A percentile compares a stretch with the other conserved stretches of the same genome.
These are phyloP conservation scores for Alnus rubra DNA, from an alignment of 306 rosid species.

Conservation along the genomic window DNA sequence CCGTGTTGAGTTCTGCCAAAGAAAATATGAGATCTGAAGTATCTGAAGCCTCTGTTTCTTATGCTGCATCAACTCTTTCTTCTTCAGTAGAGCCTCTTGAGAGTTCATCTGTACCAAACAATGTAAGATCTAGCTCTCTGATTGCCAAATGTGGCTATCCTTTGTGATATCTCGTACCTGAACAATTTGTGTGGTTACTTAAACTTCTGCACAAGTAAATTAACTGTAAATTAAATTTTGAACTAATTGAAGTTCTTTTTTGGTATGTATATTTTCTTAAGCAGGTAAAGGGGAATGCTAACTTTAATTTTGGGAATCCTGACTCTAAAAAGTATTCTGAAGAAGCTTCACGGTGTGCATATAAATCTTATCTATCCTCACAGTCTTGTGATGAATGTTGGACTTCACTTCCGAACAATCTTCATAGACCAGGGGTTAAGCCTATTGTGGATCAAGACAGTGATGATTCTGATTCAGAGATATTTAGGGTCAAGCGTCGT, in stretches of 20 bases:
- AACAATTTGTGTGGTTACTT: constrained; percentile 13
- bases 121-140: constrained; percentile 50
- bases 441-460: constrained; percentile 50
- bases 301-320: constrained; percentile 27
- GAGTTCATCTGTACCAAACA: constrained; percentile 33
- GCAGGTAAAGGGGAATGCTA: constrained; percentile 55
- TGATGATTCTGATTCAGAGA: constrained; percentile 82
- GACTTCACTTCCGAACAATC: constrained; percentile 34
- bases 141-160: constrained; percentile 4
- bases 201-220: constrained; percentile 21
- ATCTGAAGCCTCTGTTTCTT: constrained; percentile 56
- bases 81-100: constrained; percentile 52
- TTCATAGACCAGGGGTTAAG: constrained; percentile 35
- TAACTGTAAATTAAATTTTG: constrained; percentile 16
- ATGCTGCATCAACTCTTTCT: constrained; percentile 52
- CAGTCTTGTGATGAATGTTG: constrained; percentile 41
- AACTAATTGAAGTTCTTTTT: constrained; percentile 24
- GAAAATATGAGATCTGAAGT: constrained; percentile 39
- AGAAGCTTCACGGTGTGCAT: constrained; percentile 30
- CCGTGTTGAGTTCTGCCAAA: constrained; percentile 25
- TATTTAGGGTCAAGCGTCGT: constrained; percentile 92
- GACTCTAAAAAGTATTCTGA: constrained; percentile 44
- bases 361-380: constrained; percentile 52
- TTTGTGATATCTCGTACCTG: constrained; percentile 2
- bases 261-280: constrained; percentile 17